Conservation (phyloP, 2,329 filamentous ascomycete genomes). For the Teratosphaeria viscida region DNA sequence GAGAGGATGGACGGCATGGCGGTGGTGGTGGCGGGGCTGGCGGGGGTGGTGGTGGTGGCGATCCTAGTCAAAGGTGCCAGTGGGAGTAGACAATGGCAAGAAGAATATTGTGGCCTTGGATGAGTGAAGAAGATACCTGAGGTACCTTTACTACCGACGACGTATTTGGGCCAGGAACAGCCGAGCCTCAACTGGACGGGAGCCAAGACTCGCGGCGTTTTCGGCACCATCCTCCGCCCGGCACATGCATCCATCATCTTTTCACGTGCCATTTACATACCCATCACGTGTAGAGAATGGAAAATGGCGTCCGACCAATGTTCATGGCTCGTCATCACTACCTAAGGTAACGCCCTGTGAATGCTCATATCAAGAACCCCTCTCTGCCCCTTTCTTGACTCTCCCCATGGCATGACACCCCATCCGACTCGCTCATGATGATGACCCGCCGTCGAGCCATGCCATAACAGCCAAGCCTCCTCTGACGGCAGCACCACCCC, state of each 20-base stretch:
- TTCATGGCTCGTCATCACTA: neutral
- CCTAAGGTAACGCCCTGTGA: neutral
- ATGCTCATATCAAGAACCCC: neutral
- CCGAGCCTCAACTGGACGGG: neutral
- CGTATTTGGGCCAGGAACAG: neutral
- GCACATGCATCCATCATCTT: too few relatives aligned
- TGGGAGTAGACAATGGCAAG: neutral
- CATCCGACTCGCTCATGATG: neutral
- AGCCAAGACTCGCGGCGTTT: neutral
- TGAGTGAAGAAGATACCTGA: neutral
- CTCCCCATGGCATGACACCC: neutral
- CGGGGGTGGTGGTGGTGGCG: constrained; percentile 1
- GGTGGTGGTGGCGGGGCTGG: too few relatives aligned
- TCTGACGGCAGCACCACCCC: neutral
- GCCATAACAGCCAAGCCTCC: neutral
- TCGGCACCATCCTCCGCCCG: neutral
- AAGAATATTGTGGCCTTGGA: neutral
- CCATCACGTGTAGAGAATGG: neutral
- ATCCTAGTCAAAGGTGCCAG: constrained; percentile 11
- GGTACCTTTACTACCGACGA: neutral
- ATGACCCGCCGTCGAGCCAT: neutral
- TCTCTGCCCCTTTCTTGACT: neutral
- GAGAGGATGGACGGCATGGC: constrained; percentile 50
- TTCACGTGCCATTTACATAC: neutral
- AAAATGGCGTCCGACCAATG: neutral